Base-by-base conservation (phyloP, 805 yeast genomes). In the Candida easanensis region DNA sequence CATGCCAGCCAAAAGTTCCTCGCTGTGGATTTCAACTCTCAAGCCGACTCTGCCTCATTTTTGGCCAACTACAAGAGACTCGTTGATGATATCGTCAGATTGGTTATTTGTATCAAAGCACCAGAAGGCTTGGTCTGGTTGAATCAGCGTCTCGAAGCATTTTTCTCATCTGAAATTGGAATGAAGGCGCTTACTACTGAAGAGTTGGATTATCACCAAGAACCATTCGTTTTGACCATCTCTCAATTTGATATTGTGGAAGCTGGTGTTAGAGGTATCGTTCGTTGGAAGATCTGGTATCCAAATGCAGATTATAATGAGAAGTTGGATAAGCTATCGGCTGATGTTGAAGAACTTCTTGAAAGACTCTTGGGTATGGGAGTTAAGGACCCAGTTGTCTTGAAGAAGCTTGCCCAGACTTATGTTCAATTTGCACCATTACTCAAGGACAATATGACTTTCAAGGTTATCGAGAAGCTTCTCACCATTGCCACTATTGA, bases 281-380 rank as follows among this genome's bases (percentile, higher is more conserved):
- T 93, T 11, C 77, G 99, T 58, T 95, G 99, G 99, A 80, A 88
- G 55, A 80, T 88, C 15, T 91, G 97, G 97, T 89, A 88, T 55
- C 74, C 65, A 27, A 79, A 80, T 6, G 74, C 70, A 5, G 70
- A 66, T 36, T 71, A 68, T 45, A 72, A 77, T 39, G 81, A 76
- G 28, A 66, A 68, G 30, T 69, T 79, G 13, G 82, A 80, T 39
- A 70, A 61, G 17, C 69, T 79, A 41, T 66, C 80, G 40, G 70
- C 69, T 36, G 73, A 74, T 39, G 80, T 84, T 9, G 89, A 87
- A 58, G 75, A 72, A 14, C 70, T 88, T 38, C 85, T 96, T 38
- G 84, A 85, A 50, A 77, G 82, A 53, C 69, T 93, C 45, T 68
- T 93, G 44, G 82, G 81, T 27, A 76, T 93, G 72, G 79, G 82